phyloP scores from a whole-genome alignment of 257 asterid genomes.

The Anisodus tanguticus region DNA sequence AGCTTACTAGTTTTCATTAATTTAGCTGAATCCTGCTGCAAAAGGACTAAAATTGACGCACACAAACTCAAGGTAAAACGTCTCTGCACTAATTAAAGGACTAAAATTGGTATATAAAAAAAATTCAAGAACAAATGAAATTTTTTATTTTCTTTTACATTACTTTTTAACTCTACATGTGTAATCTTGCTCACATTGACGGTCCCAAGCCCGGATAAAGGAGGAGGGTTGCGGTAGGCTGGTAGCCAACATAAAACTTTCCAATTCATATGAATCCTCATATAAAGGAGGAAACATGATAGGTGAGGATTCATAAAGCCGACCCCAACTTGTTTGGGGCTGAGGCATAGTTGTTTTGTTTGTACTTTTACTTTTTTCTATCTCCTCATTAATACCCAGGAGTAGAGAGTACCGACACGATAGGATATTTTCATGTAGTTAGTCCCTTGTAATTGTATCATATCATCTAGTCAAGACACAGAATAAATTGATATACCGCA shows the following conservation, averaged over 20 bases:
- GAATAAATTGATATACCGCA: conserved; percentile 10
- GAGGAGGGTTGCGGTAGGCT: not conserved
- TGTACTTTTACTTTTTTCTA: conserved; percentile 17
- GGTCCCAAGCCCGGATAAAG: not conserved
- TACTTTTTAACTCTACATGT: not conserved
- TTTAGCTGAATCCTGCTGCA: conserved; percentile 8
- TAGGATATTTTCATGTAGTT: not conserved
- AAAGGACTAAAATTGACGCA: conserved; percentile 20
- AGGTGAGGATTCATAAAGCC: not conserved
- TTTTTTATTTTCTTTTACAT: not conserved
- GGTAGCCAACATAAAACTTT: not conserved
- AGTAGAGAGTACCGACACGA: not conserved
- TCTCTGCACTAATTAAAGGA: not conserved
- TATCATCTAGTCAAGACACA: not conserved
- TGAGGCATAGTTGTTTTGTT: conserved; percentile 2
- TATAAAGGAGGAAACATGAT: conserved; percentile 12
- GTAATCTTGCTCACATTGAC: not conserved
- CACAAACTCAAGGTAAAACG: not conserved
- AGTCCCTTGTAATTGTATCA: not conserved
- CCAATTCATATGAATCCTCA: not conserved
- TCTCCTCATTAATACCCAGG: not conserved
- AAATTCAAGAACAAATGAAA: not conserved
- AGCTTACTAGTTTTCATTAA: not conserved
- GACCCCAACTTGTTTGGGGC: not conserved
- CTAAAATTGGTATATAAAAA: not conserved